Conservation (phyloP, 345 rosid genomes). For the Eutrema yunnanense region DNA sequence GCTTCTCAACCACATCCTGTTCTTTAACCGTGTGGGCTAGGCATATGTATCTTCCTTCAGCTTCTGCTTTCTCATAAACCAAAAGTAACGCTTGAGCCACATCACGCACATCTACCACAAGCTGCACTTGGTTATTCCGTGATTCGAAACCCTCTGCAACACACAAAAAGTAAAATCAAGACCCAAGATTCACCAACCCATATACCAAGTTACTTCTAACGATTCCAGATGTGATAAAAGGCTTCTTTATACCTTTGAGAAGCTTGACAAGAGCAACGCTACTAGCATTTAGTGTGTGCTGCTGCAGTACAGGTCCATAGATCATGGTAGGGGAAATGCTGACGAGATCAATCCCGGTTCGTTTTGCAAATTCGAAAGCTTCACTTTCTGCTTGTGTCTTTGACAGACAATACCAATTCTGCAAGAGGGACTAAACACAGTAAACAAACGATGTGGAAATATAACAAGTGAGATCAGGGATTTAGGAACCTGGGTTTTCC, state of each 20-base stretch:
- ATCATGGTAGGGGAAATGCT: conserved; percentile 50
- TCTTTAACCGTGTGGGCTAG: conserved; percentile 26
- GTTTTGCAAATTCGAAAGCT: conserved; percentile 57
- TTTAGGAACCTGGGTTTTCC: conserved; percentile 37
- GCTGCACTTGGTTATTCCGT: conserved; percentile 27
- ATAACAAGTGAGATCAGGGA: not conserved
- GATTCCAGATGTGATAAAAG: not conserved
- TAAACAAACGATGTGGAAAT: not conserved
- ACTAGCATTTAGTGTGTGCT: conserved; percentile 50
- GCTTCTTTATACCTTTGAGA: conserved; percentile 44
- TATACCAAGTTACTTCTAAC: not conserved
- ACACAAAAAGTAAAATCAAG: not conserved
- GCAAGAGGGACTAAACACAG: conserved; percentile 7
- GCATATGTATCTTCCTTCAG: conserved; percentile 68
- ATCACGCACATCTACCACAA: conserved; percentile 56
- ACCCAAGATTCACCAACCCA: not conserved
- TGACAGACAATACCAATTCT: conserved; percentile 72
- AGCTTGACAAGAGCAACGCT: conserved; percentile 41
- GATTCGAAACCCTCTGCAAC: conserved; percentile 40
- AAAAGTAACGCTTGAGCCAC: conserved; percentile 54
- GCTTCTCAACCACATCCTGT: conserved; percentile 36
- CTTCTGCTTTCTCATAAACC: conserved; percentile 54
- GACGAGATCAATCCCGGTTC: conserved; percentile 47
- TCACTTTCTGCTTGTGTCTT: conserved; percentile 71
- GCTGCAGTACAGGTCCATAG: conserved; percentile 61